Evolutionary conservation across 495 filamentous ascomycete genomes (phyloP), one percentile per base, ranked within the genome.

Genomic region (Talaromyces stipitatus): DNA sequence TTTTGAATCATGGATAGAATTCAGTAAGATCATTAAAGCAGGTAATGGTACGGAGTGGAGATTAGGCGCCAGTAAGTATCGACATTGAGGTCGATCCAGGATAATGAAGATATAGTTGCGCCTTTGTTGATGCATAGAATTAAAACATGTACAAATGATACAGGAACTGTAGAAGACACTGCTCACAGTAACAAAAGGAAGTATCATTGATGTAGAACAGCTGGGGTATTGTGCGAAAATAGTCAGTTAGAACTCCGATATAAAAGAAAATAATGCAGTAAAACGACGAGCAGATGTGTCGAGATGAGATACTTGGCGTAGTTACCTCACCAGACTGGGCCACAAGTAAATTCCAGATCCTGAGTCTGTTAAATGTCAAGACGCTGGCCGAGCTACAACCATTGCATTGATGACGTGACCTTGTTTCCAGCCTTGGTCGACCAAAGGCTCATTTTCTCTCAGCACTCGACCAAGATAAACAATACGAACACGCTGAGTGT

Each of bases 391-490:
- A 7, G 64, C 63, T 61, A 87, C 87, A 52, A 95, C 84, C 56
- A 94, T 67, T 6, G 89, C 91, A 66, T 92, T 95, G 54, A 96
- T 69, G 22, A 92, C 77, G 68, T 92, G 79, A 20, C 84, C 89
- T 55, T 80, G 75, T 61, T 83, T 79, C 89, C 89, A 96, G 24
- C 87, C 88, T 62, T 91, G 89, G 27, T 74, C 77, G 16, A 69
- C 64, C 14, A 96, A 66, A 0, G 86, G 71, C 23, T 78, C 63
- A 29, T 76, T 74, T 61, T 94, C 89, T 56, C 85, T 82, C 14
- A 96, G 77, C 33, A 92, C 80, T 63, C 82, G 86, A 51, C 91
- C 91, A 66, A 94, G 79, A 65, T 92, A 95, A 36, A 79, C 86
- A 26, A 95, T 79, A 36, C 79, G 82, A 22, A 95, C 72, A 27